phyloP scores from a whole-genome alignment of 495 filamentous ascomycete species.

The Penicillium daleae region DNA sequence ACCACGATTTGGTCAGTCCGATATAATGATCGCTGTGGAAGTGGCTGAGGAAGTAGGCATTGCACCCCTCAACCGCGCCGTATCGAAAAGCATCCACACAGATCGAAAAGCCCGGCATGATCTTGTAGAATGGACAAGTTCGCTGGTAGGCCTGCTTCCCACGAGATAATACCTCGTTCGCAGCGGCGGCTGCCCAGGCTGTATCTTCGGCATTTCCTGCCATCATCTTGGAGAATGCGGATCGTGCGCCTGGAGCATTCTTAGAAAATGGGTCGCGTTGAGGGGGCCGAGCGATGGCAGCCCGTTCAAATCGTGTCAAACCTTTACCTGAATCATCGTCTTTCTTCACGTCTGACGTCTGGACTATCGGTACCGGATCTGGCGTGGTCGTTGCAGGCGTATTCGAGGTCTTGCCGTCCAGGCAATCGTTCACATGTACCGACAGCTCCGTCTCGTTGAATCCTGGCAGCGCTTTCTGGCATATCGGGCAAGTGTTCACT shows the following conservation, averaged over 20 bases:
- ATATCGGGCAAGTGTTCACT: constrained; percentile 72
- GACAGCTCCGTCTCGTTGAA: constrained; percentile 60
- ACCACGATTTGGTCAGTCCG: constrained; percentile 85
- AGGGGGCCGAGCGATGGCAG: constrained; percentile 71
- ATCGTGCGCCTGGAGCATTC: constrained; percentile 44
- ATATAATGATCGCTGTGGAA: constrained; percentile 99
- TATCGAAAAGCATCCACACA: constrained; percentile 97
- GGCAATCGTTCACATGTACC: constrained; percentile 86
- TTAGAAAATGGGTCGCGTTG: constrained; percentile 74
- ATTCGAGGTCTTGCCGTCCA: constrained; percentile 69
- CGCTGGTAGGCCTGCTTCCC: constrained; percentile 90
- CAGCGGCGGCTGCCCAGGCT: constrained; percentile 87
- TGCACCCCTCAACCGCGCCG: constrained; percentile 86
- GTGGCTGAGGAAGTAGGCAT: constrained; percentile 96
- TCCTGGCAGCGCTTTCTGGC: constrained; percentile 62
- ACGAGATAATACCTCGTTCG: constrained; percentile 72
- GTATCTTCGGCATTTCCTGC: constrained; percentile 84
- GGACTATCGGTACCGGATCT: constrained; percentile 29
- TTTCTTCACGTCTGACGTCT: constrained; percentile 5
- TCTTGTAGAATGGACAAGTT: constrained; percentile 98
- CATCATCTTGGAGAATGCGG: constrained; percentile 93
- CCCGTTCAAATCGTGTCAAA: constrained; percentile 62
- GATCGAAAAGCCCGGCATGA: constrained; percentile 87
- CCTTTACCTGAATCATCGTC: constrained; percentile 24
- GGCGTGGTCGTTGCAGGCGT: constrained; percentile 35